These are phyloP conservation scores for Onygenales sp. DNA, from an alignment of 2,329 filamentous ascomycete genomes.

Conservation along the genomic window DNA sequence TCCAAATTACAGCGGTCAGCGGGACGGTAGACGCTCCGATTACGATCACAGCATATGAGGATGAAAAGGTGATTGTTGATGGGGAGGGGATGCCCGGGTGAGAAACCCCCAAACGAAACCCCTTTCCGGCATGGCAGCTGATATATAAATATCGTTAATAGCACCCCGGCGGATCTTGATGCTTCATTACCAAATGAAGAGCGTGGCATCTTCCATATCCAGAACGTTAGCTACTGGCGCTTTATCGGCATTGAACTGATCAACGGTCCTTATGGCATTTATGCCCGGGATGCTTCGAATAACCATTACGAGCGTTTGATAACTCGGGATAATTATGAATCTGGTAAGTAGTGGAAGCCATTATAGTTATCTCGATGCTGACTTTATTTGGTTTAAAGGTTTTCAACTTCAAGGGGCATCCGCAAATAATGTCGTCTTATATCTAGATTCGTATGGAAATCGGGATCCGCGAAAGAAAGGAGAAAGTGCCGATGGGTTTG, in stretches of 20 bases:
- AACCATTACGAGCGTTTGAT: slow-evolving; percentile 28
- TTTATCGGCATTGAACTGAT: slow-evolving; percentile 33
- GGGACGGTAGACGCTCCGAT: slow-evolving; percentile 33
- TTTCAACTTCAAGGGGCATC: slow-evolving; percentile 28
- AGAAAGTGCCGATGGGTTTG: slow-evolving; percentile 43
- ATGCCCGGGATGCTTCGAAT: slow-evolving; percentile 24
- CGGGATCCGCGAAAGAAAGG: slow-evolving; percentile 43
- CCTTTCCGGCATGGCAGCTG: not conserved
- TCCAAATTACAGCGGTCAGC: slow-evolving; percentile 36
- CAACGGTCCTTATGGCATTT: slow-evolving; percentile 31
- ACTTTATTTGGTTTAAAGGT: slow-evolving; percentile 15
- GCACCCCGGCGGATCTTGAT: slow-evolving; percentile 35
- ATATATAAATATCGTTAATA: not conserved
- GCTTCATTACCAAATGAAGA: slow-evolving; percentile 32
- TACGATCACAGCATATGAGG: slow-evolving; percentile 33
- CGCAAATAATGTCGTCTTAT: slow-evolving; percentile 32
- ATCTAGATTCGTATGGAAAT: slow-evolving; percentile 37
- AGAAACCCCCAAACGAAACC: not conserved
- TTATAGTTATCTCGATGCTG: not conserved
- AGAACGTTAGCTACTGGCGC: slow-evolving; percentile 37
- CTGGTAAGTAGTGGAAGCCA: not conserved
- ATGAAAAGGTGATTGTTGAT: slow-evolving; percentile 38
- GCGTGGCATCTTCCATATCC: slow-evolving; percentile 40
- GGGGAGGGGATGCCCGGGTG: slow-evolving; percentile 28
- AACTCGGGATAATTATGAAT: slow-evolving; percentile 32